Conservation (phyloP, 306 rosid genomes). For the Cucurbita argyrosperma region DNA sequence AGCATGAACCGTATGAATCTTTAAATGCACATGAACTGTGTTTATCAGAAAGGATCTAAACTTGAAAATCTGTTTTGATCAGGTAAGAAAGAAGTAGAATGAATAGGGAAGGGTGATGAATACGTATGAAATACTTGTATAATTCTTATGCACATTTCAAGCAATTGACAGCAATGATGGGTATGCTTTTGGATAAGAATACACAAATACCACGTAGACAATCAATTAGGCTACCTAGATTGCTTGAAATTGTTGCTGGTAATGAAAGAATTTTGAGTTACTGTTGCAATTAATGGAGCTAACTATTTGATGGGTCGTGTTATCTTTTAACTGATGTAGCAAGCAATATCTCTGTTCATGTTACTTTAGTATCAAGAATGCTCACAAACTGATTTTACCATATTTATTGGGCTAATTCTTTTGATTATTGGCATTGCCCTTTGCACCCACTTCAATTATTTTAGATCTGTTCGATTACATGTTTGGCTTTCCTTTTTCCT, state of each 20-base stretch:
- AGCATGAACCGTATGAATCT: background rate
- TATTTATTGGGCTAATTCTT: background rate
- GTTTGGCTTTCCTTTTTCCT: background rate
- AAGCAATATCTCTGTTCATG: slow-evolving; percentile 6
- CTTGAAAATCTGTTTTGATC: slow-evolving; percentile 16
- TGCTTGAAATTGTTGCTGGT: slow-evolving; percentile 8
- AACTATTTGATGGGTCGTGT: slow-evolving; percentile 9
- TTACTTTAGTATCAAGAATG: slow-evolving; percentile 7
- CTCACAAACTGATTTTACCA: background rate
- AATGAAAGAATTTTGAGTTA: slow-evolving; percentile 7
- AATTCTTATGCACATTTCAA: slow-evolving; percentile 11
- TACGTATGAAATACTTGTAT: slow-evolving; percentile 5
- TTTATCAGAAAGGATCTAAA: background rate
- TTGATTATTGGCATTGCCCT: slow-evolving; percentile 2
- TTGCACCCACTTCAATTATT: slow-evolving; percentile 1
- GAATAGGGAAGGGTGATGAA: background rate
- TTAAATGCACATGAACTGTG: background rate
- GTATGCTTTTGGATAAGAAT: slow-evolving; percentile 15
- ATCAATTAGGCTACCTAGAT: slow-evolving; percentile 8
- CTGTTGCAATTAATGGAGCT: slow-evolving; percentile 9
- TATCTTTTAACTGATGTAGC: slow-evolving; percentile 6
- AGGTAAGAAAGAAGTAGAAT: slow-evolving; percentile 7
- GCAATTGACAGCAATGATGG: slow-evolving; percentile 26
- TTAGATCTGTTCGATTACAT: slow-evolving; percentile 2
- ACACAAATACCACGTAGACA: slow-evolving; percentile 12